Evolutionary conservation across 148 eudicot species (phyloP), one percentile per base, ranked within the genome.

Genomic region (Rhododendron ferrugineum): DNA sequence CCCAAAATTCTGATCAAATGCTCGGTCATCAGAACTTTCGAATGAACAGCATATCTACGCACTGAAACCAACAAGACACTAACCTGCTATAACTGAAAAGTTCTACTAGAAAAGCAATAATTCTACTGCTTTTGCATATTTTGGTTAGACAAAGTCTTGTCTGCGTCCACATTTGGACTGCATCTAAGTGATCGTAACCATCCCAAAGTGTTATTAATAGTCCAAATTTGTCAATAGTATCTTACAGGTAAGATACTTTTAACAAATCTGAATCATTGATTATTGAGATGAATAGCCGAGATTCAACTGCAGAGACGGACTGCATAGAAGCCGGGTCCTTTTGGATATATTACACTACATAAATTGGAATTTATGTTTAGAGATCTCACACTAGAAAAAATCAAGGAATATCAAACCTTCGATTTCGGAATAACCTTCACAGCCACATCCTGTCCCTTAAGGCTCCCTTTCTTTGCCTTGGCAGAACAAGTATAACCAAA

Each of bases 361-460:
- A 77, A 46, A 78, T 44, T 78, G 81, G 18, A 46, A 78, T 11
- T 23, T 2, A 13, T 42, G 13, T 14, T 9, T 44, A 58, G 5
- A 47, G 28, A 78, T 47, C 30, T 74, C 44, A 5, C 0, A 52
- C 40, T 28, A 52, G 82, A 80, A 32, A 60, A 80, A 68, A 84
- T 32, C 28, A 3, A 52, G 62, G 74, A 47, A 75, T 62, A 14
- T 9, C 88, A 85, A 28, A 97, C 99, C 98, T 95, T 95, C 10
- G 96, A 90, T 91, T 97, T 97, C 5, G 98, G 99, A 79, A 97
- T 97, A 80, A 97, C 95, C 88, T 97, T 97, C 88, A 97, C 96
- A 81, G 99, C 99, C 82, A 95, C 99, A 84, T 93, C 98, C 50
- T 91, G 92, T 47, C 99, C 99, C 86, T 93, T 95, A 86, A 92